Evolutionary conservation across 2,329 filamentous ascomycete species (phyloP).

Genomic region (Aureobasidium sp.): DNA sequence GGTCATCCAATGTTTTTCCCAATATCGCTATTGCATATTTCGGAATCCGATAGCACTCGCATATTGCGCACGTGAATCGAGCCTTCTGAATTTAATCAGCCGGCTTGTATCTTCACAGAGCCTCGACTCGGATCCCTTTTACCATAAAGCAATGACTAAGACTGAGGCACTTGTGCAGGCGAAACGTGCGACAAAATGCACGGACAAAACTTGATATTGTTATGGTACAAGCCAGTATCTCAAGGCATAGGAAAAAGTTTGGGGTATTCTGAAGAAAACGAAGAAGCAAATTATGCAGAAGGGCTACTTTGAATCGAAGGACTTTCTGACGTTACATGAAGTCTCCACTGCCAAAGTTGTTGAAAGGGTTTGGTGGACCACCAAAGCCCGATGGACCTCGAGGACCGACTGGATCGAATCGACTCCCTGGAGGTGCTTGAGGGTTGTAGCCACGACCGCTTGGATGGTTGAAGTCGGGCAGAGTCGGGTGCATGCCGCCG

Average conservation of each 20-base stretch:
- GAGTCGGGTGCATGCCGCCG: slow-evolving; percentile 91
- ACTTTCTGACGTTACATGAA: slow-evolving; percentile 39
- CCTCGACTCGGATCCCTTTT: not conserved
- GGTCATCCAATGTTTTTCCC: not conserved
- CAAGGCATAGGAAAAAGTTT: not conserved
- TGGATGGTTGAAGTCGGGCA: slow-evolving; percentile 74
- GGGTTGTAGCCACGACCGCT: slow-evolving; percentile 51
- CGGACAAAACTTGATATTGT: not conserved
- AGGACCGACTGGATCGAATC: slow-evolving; percentile 81
- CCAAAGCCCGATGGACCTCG: slow-evolving; percentile 45
- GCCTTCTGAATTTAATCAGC: not conserved
- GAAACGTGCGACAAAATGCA: not conserved
- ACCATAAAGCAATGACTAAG: not conserved
- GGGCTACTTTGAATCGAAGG: not conserved
- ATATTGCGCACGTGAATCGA: not conserved
- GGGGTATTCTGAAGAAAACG: not conserved
- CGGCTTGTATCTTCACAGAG: not conserved
- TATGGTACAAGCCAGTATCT: not conserved
- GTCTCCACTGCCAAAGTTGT: slow-evolving; percentile 51
- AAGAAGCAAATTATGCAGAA: not conserved
- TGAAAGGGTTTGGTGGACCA: slow-evolving; percentile 48
- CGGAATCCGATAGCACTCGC: not conserved
- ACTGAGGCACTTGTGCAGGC: not conserved
- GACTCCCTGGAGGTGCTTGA: slow-evolving; percentile 74
- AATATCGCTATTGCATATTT: not conserved